Base-by-base conservation (phyloP, 345 rosid species). In the Acer campestre region DNA sequence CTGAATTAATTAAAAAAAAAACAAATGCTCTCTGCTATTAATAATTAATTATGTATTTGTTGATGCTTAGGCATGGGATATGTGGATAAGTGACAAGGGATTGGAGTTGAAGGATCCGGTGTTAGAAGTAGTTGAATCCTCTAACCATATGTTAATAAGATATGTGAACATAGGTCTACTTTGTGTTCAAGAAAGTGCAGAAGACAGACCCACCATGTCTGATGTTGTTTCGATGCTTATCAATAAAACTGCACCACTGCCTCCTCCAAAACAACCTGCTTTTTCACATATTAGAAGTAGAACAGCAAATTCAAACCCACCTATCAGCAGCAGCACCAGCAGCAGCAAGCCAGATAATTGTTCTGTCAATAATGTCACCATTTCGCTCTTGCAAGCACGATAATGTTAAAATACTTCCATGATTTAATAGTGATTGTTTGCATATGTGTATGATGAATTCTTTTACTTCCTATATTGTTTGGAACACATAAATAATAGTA, bases 211-310 rank as follows among this genome's bases (percentile, higher is more conserved):
- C 0, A 29, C 71, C 25, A 80, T 82, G 85, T 51, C 71, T 0
- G 63, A 59, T 25, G 75, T 80, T 4, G 80, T 82, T 0, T 59
- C 71, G 51, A 82, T 80, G 84, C 66, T 85, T 14, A 73, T 6
- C 14, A 80, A 82, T 70, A 80, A 85, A 77, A 18, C 29, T 65
- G 66, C 67, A n/a, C 4, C 22, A 9, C 23, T 79, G 29, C 76
- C 77, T 58, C 70, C 51, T 56, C 84, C 88, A n/a, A 75, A 78
- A 53, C 82, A 63, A n/a, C 85, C 85, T 7, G 80, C 83, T 7
- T 85, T 77, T 23, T 62, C 74, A 38, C 63, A 79, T 70, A 38
- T 74, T 44, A 74, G 78, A 67, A 70, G 71, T 46, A 70, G 67
- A 35, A 27, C 23, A 1, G 13, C 0, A n/a, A 23, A 49, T 38